phyloP scores from a whole-genome alignment of 495 filamentous ascomycete genomes.

The Xylaria bambusicola region DNA sequence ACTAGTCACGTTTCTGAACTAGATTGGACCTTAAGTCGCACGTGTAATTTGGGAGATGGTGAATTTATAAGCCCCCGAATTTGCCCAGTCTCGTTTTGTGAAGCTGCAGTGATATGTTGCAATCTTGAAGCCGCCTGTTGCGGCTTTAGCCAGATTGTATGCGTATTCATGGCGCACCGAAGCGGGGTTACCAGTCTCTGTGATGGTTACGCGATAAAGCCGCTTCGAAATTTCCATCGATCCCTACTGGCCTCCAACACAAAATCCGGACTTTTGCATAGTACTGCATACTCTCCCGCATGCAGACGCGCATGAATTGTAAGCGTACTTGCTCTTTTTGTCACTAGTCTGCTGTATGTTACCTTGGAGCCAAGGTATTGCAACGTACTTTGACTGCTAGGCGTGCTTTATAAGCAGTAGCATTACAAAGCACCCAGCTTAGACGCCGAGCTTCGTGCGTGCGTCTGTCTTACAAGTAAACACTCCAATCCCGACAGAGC shows the following conservation, averaged over 20 bases:
- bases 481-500: too few relatives aligned
- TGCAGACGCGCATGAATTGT: background rate
- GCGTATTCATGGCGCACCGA: too few relatives aligned
- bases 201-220: too few relatives aligned
- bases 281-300: slow-evolving; percentile 14
- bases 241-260: background rate
- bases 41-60: too few relatives aligned
- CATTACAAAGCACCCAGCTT: slow-evolving; percentile 7
- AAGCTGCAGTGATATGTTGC: slow-evolving; percentile 2
- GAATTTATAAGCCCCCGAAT: slow-evolving; percentile 19
- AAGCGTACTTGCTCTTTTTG: background rate
- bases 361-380: slow-evolving; percentile 7
- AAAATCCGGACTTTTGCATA: background rate
- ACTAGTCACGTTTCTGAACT: too few relatives aligned
- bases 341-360: slow-evolving; percentile 1
- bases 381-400: slow-evolving; percentile 6
- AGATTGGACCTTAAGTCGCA: too few relatives aligned
- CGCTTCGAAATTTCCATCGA: too few relatives aligned
- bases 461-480: too few relatives aligned
- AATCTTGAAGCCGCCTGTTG: background rate
- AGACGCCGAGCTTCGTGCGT: background rate
- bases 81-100: background rate
- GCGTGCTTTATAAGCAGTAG: slow-evolving; percentile 6
- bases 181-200: too few relatives aligned
- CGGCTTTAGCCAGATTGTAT: background rate